Base-by-base conservation (phyloP, 169 alveolate species). In the Plasmodium malariae region DNA sequence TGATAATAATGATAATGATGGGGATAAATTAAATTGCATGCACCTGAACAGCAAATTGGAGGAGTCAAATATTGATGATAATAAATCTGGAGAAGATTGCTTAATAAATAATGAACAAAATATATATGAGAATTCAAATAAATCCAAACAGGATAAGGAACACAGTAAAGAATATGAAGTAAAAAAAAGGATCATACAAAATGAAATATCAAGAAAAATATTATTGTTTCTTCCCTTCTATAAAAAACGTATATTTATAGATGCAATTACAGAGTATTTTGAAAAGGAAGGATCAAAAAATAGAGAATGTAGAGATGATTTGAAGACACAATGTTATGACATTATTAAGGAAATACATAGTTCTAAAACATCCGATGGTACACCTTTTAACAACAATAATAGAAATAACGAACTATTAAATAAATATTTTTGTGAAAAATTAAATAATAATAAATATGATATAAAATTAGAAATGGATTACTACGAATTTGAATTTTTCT, bases 401-500 rank as follows among this genome's bases (percentile, higher is more conserved):
- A 48, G 24, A 2, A 73, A 36, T 11, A 63, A 57, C 17, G 48
- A 73, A 73, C 11, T 73, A 28, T 17, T 73, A 43, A 73, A n/a
- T n/a, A 28, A 24, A 6, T 57, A 34, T 62, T 73, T 73, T 45
- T 57, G 65, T 28, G 68, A 73, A 62, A 73, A 73, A 57, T n/a
- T 73, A 54, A 34, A 36, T 21, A 28, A 45, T 19, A 73, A 73
- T 24, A 40, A 34, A 57, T 55, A 57, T 34, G 70, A 36, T 24
- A 57, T 34, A 37, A 73, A 55, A 57, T 21, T 73, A 55, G 68
- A 73, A 55, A 55, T 73, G 72, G 87, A 57, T 28, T 73, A 73
- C 60, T 73, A 73, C 32, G 87, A 73, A 55, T 59, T 73, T 30
- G 87, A 73, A n/a, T 73, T 73, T 37, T 37, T 73, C 28, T 45